These are phyloP conservation scores for Xanthoconium purpureum DNA, from an alignment of 768 basidiomycete genomes.

Conservation along the genomic window DNA sequence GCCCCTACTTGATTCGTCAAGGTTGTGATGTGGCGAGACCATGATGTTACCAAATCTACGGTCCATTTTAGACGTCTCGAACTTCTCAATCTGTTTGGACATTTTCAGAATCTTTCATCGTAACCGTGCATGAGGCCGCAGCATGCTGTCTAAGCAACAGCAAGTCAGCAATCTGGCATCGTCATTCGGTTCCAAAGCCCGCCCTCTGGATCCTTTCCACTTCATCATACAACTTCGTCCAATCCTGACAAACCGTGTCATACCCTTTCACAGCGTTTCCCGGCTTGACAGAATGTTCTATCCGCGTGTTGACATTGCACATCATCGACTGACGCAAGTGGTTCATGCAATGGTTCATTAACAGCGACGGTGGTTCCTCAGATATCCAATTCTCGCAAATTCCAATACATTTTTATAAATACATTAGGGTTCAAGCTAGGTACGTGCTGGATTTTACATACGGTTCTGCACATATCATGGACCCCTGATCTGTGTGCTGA, in stretches of 20 bases:
- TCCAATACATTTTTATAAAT: no score
- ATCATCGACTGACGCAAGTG: conserved; percentile 10
- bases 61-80: background rate
- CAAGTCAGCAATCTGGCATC: no score
- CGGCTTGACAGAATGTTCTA: conserved; percentile 12
- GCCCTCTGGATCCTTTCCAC: conserved; percentile 9
- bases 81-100: no score
- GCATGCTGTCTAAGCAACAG: background rate
- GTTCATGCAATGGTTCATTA: conserved; percentile 10
- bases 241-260: conserved; percentile 11
- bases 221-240: conserved; percentile 11
- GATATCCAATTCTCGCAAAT: conserved; percentile 5
- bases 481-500: no score
- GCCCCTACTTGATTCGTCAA: background rate
- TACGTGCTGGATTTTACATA: no score
- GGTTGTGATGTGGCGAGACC: background rate
- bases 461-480: no score
- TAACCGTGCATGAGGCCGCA: background rate
- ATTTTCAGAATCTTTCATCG: background rate
- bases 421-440: no score
- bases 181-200: background rate
- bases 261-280: conserved; percentile 9
- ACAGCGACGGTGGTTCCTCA: conserved; percentile 1
- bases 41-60: background rate
- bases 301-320: conserved; percentile 11